Base-by-base conservation (phyloP, 2,329 filamentous ascomycete genomes). In the Penicillium carneum region DNA sequence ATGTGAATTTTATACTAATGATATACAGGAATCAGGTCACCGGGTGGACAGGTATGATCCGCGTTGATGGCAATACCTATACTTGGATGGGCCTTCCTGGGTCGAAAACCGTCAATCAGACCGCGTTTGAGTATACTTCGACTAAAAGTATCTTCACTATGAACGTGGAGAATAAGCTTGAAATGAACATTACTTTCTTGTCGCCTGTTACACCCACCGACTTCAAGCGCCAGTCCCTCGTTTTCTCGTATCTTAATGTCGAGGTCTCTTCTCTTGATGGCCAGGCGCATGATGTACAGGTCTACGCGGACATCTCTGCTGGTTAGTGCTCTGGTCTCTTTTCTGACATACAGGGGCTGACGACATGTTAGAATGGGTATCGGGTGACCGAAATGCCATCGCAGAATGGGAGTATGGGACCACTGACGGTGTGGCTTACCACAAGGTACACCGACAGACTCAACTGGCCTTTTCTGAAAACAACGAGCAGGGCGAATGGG, bases 241-340 rank as follows among this genome's bases (percentile, higher is more conserved):
- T 87, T 18, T 90, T 90, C 64, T 90, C 89, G 0, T 93, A 92
- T 76, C 78, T 93, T 57, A 79, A 89, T 31, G 84, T 90, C 29
- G 83, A 82, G 10, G 86, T 90, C 7, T 76, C 76, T 38, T 89
- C 89, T 0, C 70, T 86, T 2, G 90, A 93, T 74, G 88, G 87
- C 11, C 72, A 72, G 2, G 67, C 80, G 1, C 90, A 93, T 72
- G 77, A 85, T 45, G 87, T 92, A 1, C 85, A 91, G 70, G 70
- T 93, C 4, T 93, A 93, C 71, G 83, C 88, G 26, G 90, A 93
- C 71, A 87, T 92, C 41, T 88, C 89, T 54, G 88, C 86, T 57
- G 87, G 87, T 89, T 73, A 73, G 83, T 74, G 31, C 26, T 31
- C 8, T 26, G 11, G 26, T 11, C 8, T 7, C 16, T 10, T 4